These are phyloP conservation scores for Lenzites betulinus DNA, from an alignment of 768 basidiomycete species.

Conservation along the genomic window DNA sequence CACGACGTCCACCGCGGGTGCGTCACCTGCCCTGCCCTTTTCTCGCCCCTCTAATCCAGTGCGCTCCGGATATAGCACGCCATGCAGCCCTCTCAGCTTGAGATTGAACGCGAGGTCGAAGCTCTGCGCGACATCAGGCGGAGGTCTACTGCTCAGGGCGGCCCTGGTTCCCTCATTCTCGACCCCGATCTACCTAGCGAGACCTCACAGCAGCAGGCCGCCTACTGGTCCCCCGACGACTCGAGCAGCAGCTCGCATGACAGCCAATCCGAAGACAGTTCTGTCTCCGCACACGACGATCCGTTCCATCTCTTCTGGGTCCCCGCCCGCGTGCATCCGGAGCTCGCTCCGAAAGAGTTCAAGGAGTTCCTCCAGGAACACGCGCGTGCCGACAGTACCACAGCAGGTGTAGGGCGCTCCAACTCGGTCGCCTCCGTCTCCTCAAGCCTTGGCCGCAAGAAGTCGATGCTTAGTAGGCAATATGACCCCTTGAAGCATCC, in stretches of 20 bases:
- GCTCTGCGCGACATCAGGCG: slow-evolving; percentile 81
- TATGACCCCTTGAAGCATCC: slow-evolving; percentile 84
- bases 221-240: slow-evolving; percentile 41
- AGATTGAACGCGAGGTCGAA: slow-evolving; percentile 87
- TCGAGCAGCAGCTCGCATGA: slow-evolving; percentile 43
- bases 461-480: slow-evolving; percentile 93
- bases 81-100: slow-evolving; percentile 78
- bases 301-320: slow-evolving; percentile 97
- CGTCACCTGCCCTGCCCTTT: slow-evolving; percentile 1
- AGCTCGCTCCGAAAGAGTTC: slow-evolving; percentile 97
- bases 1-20: slow-evolving; percentile 11
- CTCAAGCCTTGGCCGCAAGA: slow-evolving; percentile 71
- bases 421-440: slow-evolving; percentile 47
- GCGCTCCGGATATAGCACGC: slow-evolving; percentile 4
- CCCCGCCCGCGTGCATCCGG: slow-evolving; percentile 93
- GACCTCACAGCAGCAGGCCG: slow-evolving; percentile 49
- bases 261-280: slow-evolving; percentile 42
- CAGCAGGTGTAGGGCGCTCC: slow-evolving; percentile 40
- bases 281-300: slow-evolving; percentile 57
- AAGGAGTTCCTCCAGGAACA: slow-evolving; percentile 94
- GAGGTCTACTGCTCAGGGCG: slow-evolving; percentile 72
- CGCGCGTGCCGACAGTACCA: slow-evolving; percentile 58
- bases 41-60: neutral
- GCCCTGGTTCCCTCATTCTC: slow-evolving; percentile 79
- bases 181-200: slow-evolving; percentile 88